These are phyloP conservation scores for Skeletonema tropicum DNA, from an alignment of 108 stramenopile species.

Conservation along the genomic window DNA sequence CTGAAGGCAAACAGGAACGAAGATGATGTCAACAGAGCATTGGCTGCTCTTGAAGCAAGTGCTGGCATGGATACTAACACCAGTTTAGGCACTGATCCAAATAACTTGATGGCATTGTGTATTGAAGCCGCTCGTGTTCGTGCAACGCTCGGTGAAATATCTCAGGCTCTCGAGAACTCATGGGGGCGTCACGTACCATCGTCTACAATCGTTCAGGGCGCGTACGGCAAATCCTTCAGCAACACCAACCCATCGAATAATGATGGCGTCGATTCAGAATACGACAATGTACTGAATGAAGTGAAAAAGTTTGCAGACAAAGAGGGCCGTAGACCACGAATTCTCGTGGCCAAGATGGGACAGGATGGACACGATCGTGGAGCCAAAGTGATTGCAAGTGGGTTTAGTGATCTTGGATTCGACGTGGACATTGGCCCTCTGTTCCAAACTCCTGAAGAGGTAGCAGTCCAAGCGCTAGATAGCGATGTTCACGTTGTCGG, in stretches of 20 bases:
- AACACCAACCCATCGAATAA: constrained; percentile 17
- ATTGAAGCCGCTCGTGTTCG: constrained; percentile 92
- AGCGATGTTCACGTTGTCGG: constrained; percentile 98
- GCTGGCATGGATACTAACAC: constrained; percentile 76
- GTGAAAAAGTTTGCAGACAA: constrained; percentile 89
- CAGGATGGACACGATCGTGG: constrained; percentile 99
- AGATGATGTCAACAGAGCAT: constrained; percentile 61
- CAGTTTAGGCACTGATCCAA: constrained; percentile 75
- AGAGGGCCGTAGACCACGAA: constrained; percentile 95
- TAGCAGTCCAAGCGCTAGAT: constrained; percentile 94
- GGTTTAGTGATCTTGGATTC: constrained; percentile 96
- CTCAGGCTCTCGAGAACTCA: constrained; percentile 90
- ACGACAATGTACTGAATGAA: constrained; percentile 68
- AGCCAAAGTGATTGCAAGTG: constrained; percentile 97
- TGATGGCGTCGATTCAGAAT: constrained; percentile 64
- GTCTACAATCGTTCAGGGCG: constrained; percentile 93
- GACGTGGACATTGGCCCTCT: constrained; percentile 99
- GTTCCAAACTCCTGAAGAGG: constrained; percentile 96
- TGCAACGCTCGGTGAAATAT: constrained; percentile 97
- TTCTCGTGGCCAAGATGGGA: constrained; percentile 99
- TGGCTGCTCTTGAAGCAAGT: constrained; percentile 74
- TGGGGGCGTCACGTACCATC: constrained; percentile 95
- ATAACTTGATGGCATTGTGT: constrained; percentile 91
- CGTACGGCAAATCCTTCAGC: constrained; percentile 84
- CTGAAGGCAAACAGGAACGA: constrained; percentile 81